Conservation (phyloP, 176 grass and related monocot genomes). For the Puccinellia tenuiflora region DNA sequence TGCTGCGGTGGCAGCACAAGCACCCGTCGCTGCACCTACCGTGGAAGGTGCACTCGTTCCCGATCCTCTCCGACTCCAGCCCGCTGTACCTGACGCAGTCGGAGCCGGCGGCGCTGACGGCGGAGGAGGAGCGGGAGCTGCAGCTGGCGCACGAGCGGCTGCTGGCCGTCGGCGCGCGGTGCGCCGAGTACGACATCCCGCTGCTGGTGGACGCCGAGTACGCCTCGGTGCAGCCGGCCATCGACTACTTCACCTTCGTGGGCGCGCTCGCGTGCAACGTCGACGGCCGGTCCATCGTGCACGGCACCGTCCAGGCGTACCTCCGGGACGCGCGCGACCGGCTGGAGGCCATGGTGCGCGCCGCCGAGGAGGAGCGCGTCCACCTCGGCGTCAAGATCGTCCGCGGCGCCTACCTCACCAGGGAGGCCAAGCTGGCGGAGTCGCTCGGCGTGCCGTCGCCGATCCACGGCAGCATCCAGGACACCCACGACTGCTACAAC, state of each 20-base stretch:
- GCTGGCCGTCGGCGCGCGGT: slow-evolving; percentile 45
- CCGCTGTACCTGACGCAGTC: slow-evolving; percentile 60
- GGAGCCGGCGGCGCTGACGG: slow-evolving; percentile 46
- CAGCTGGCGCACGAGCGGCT: slow-evolving; percentile 50
- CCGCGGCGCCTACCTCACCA: slow-evolving; percentile 84
- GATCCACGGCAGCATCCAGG: slow-evolving; percentile 55
- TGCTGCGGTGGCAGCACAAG: slow-evolving; percentile 80
- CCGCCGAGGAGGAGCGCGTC: slow-evolving; percentile 42
- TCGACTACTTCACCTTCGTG: slow-evolving; percentile 86
- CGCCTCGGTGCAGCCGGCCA: slow-evolving; percentile 70
- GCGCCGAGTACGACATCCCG: slow-evolving; percentile 49
- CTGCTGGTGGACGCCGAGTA: slow-evolving; percentile 94
- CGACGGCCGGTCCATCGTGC: slow-evolving; percentile 40
- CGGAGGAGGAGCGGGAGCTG: slow-evolving; percentile 59
- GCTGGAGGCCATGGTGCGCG: slow-evolving; percentile 41
- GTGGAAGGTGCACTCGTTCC: slow-evolving; percentile 63
- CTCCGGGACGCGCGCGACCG: slow-evolving; percentile 68
- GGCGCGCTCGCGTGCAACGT: slow-evolving; percentile 55
- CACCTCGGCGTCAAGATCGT: slow-evolving; percentile 76
- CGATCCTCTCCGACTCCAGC: slow-evolving; percentile 62
- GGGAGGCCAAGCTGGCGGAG: slow-evolving; percentile 50
- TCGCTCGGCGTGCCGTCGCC: slow-evolving; percentile 74
- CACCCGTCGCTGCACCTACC: slow-evolving; percentile 58
- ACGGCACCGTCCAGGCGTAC: slow-evolving; percentile 83
- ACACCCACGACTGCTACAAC: slow-evolving; percentile 88